Evolutionary conservation across 805 yeast species (phyloP).

Genomic region (Zygosaccharomyces pseudorouxii): DNA sequence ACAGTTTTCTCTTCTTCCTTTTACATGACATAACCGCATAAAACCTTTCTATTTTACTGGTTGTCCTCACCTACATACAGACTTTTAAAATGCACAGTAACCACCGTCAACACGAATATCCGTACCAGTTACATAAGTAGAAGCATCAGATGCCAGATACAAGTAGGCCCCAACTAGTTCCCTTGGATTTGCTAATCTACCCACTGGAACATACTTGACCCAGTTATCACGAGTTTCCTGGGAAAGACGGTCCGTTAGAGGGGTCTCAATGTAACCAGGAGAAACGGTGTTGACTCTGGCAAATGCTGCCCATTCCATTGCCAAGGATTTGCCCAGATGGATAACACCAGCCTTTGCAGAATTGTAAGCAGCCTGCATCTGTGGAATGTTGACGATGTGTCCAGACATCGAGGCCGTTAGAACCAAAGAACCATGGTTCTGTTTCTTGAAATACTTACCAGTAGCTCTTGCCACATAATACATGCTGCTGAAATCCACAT

Average conservation of each 20-base stretch:
- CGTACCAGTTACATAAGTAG: constrained; percentile 73
- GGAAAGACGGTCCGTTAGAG: constrained; percentile 49
- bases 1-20: not conserved
- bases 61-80: not conserved
- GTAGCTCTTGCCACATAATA: constrained; percentile 73
- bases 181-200: constrained; percentile 67
- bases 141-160: constrained; percentile 76
- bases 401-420: constrained; percentile 90
- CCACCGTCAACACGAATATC: constrained; percentile 81
- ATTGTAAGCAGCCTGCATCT: constrained; percentile 79
- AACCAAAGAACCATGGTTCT: constrained; percentile 72
- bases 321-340: constrained; percentile 71
- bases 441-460: constrained; percentile 68
- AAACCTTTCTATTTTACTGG: not conserved
- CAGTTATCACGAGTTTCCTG: constrained; percentile 44
- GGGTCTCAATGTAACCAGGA: constrained; percentile 84
- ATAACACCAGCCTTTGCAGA: constrained; percentile 81
- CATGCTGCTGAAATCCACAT: constrained; percentile 74
- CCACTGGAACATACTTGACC: constrained; percentile 56
- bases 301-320: constrained; percentile 85
- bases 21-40: not conserved
- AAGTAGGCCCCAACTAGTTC: constrained; percentile 78
- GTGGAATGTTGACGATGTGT: constrained; percentile 81
- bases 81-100: constrained; percentile 12
- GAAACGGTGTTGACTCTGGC: constrained; percentile 81